A percentile compares a stretch with the other conserved stretches of the same genome.
phyloP scores from a whole-genome alignment of 2,329 filamentous ascomycete genomes.

The Paracamarosporium sp. region DNA sequence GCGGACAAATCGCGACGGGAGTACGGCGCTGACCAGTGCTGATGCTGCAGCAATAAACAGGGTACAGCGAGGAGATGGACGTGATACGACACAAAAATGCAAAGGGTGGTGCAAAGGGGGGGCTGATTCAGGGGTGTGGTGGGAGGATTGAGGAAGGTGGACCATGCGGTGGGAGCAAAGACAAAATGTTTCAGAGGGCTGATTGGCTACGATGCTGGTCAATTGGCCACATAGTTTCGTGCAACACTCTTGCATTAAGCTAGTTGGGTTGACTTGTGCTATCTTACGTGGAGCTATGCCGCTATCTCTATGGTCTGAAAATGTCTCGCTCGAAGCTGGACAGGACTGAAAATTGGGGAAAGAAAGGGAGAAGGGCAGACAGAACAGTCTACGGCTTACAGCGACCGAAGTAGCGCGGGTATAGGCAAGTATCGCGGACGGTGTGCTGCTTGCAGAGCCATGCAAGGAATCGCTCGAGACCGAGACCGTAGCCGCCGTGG shows the following conservation, averaged over 20 bases:
- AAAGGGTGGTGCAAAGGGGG: not conserved
- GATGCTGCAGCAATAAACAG: not conserved
- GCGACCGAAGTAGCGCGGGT: slow-evolving; percentile 80
- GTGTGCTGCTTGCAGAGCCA: slow-evolving; percentile 73
- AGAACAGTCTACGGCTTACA: slow-evolving; percentile 69
- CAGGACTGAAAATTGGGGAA: not conserved
- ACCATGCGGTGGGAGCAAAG: not conserved
- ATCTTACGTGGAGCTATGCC: not conserved
- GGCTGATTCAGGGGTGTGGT: not conserved
- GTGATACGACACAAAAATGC: not conserved
- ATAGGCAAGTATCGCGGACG: slow-evolving; percentile 73
- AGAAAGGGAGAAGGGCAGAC: not conserved
- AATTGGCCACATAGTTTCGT: not conserved
- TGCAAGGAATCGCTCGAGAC: slow-evolving; percentile 80
- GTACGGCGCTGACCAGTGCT: not conserved
- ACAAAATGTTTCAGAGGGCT: slow-evolving; percentile 1
- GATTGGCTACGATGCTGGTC: slow-evolving; percentile 17
- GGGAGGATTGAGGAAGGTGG: not conserved
- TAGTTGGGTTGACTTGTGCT: not conserved
- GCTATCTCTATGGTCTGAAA: slow-evolving; percentile 6
- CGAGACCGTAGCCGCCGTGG: slow-evolving; percentile 92
- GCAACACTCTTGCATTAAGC: not conserved
- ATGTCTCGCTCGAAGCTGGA: not conserved
- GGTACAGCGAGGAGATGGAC: not conserved
- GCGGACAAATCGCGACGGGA: slow-evolving; percentile 1